Base-by-base conservation (phyloP, 2,329 filamentous ascomycete species). In the Epichloe elymi region DNA sequence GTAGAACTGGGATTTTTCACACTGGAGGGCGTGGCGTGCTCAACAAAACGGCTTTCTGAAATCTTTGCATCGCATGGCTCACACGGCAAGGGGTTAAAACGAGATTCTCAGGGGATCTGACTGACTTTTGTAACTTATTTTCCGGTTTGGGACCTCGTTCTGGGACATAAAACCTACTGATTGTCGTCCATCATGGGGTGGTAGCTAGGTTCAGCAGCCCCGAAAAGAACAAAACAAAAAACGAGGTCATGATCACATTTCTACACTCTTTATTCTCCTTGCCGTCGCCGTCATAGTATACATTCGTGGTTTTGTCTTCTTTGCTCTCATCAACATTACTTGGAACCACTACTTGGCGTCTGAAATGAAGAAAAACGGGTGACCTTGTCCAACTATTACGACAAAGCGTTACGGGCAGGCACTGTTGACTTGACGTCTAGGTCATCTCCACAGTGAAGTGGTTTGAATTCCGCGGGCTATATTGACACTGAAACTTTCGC, bases 41-140 rank as follows among this genome's bases (percentile, higher is more conserved):
- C 65, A 53, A 57, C 53, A 53, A 58, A 61, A 60, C 63, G 58
- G 59, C 59, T 26, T 46, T 50, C 45, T 35, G 39, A 40, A 45
- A 51, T 62, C 63, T 59, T 59, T 62, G 65, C 65, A 67, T 67
- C 62, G 64, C 65, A 66, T 65, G 63, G 65, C 64, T 67, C 62
- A 44, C 42, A 48, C 61, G 52, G 62, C 58, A 58, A 62, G 65
- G 36, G 19, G 45, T 23, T 20, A 23, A 37, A 33, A 47, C 14
- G 20, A 26, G 20, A 20, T 40, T 48, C 39, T 65, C 60, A 60
- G 61, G 17, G 62, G 61, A 63, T 67, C 63, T 64, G 63, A 63
- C 63, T 4, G 30, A 30, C 30, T 30, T 65, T 65, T 61, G 49
- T 51, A 63, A 65, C 60, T 64, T 66, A 59, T 64, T 64, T 63